Base-by-base conservation (phyloP, 768 basidiomycete genomes). In the Russula ochroleuca region DNA sequence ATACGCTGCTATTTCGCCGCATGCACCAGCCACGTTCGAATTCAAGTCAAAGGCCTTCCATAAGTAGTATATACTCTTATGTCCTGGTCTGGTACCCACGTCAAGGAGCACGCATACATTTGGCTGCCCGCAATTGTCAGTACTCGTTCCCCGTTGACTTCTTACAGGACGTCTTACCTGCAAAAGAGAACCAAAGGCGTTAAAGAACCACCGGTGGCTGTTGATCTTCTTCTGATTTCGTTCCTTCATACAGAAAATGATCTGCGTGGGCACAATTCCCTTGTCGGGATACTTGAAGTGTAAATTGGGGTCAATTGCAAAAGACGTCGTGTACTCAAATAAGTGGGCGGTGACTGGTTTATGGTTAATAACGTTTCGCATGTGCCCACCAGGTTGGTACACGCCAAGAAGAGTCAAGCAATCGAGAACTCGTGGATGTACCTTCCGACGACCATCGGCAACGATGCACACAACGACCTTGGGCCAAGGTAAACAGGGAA, bases 161-260 rank as follows among this genome's bases (percentile, higher is more conserved):
- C 15, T 64, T 13, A 33, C 19, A 17, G 25, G 45, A 31, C 19
- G 19, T 69, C 81, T n/a, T 47, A 88, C 90, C 76, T 90, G 89
- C 33, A 98, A 75, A 72, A 95, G 78, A 0, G 87, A 81, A 0
- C 83, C 90, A 72, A 98, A 91, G 0, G 93, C 95, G 72, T 97
- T 98, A 75, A 98, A 97, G 75, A 95, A 96, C 95, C 95, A 98
- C 53, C 95, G 80, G 70, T 97, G 94, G 52, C 89, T 92, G 73
- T 97, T 98, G 72, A 98, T 95, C 78, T 98, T 97, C 80, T 95
- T 94, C 72, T 92, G 88, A 72, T 96, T 98, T 78, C 85, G 90
- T 78, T 95, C 94, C 78, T 93, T 92, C 78, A 91, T 81, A 72
- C 87, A 90, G 72, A 92, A 92, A 37, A 98, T 86, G 54, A 92